Evolutionary conservation across 1,284 basidiomycete species (phyloP).

Genomic region (Austropuccinia psidii): DNA sequence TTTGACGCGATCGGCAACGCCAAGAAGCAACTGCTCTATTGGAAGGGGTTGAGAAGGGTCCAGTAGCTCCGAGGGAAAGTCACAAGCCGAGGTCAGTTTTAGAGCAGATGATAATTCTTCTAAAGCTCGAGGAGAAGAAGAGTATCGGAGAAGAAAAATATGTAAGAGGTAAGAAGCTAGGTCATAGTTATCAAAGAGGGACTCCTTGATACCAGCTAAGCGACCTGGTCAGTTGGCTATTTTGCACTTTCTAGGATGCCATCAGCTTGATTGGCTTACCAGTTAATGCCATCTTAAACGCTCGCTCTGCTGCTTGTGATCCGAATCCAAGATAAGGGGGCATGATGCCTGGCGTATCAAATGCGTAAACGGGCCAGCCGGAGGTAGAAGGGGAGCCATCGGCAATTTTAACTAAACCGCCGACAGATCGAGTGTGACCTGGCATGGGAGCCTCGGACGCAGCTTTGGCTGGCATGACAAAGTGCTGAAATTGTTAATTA

Average conservation of each 20-base stretch:
- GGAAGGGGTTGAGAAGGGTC: slow-evolving; percentile 10
- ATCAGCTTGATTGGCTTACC: slow-evolving; percentile 61
- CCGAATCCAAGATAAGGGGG: slow-evolving; percentile 87
- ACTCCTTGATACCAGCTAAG: slow-evolving; percentile 29
- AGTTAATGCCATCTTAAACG: slow-evolving; percentile 84
- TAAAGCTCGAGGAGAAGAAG: not conserved
- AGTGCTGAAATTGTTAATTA: not conserved
- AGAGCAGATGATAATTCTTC: not conserved
- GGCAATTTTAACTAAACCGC: slow-evolving; percentile 55
- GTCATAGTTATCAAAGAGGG: slow-evolving; percentile 27
- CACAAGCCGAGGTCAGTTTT: not conserved
- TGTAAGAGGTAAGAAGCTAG: slow-evolving; percentile 22
- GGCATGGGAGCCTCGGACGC: slow-evolving; percentile 81
- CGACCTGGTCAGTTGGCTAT: no score
- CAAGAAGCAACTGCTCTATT: slow-evolving; percentile 55
- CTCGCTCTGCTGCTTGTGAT: slow-evolving; percentile 72
- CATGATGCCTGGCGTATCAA: slow-evolving; percentile 96
- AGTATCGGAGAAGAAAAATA: not conserved
- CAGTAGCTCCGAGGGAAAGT: not conserved
- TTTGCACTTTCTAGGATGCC: no score
- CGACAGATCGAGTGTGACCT: slow-evolving; percentile 63
- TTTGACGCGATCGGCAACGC: slow-evolving; percentile 65
- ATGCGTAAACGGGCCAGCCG: slow-evolving; percentile 77
- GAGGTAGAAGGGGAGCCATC: slow-evolving; percentile 68
- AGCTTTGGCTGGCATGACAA: slow-evolving; percentile 61